A percentile compares a stretch with the other conserved stretches of the same genome.
Conservation (phyloP, 768 basidiomycete species). For the Rhizopogon vulgaris region DNA sequence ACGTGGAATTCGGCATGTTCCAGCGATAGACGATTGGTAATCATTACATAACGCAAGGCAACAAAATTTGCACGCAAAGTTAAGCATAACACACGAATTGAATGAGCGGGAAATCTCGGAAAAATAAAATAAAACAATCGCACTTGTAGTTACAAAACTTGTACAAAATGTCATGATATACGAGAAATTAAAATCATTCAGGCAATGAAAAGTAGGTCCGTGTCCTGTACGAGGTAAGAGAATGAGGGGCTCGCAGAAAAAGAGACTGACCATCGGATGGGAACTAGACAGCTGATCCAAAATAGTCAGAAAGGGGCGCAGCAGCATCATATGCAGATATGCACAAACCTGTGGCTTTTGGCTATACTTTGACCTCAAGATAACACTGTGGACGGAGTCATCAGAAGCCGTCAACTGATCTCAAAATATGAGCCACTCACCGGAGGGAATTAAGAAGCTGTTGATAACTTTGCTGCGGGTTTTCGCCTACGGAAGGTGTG, state of each 20-base stretch:
- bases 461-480: constrained; percentile 46
- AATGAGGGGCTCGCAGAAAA: not conserved
- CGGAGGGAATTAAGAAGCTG: constrained; percentile 41
- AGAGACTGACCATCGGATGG: constrained; percentile 34
- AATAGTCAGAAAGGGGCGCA: constrained; percentile 4
- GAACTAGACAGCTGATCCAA: constrained; percentile 32
- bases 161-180: not conserved
- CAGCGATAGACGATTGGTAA: too few relatives aligned
- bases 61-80: too few relatives aligned
- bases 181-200: constrained; percentile 6
- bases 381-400: constrained; percentile 20
- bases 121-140: too few relatives aligned
- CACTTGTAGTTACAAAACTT: not conserved
- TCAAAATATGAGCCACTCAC: constrained; percentile 18
- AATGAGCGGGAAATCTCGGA: too few relatives aligned
- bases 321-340: not conserved
- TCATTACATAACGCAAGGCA: too few relatives aligned
- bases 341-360: constrained; percentile 48
- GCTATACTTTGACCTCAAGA: constrained; percentile 41
- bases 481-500: constrained; percentile 27
- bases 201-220: constrained; percentile 23
- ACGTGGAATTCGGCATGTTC: too few relatives aligned
- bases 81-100: too few relatives aligned
- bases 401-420: not conserved
- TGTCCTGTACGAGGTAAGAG: constrained; percentile 17